Evolutionary conservation across 352 stramenopile genomes (phyloP).

Genomic region (Pythium brachiatum): DNA sequence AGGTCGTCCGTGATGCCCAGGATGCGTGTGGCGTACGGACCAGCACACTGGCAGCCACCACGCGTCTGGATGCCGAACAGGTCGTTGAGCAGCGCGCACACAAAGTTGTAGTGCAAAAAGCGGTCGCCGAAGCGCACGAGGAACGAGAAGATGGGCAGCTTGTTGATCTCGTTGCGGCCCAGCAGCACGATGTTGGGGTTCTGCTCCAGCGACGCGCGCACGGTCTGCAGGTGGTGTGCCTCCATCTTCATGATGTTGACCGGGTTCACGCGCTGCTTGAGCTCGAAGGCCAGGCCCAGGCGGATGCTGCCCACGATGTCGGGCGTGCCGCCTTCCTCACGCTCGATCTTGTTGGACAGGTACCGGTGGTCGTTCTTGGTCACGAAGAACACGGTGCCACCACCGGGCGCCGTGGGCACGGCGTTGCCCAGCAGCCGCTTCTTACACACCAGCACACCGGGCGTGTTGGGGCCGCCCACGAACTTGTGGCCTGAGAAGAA

Average conservation of each 20-base stretch:
- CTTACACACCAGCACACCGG: conserved; percentile 93
- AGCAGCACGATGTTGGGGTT: conserved; percentile 80
- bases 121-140: conserved; percentile 73
- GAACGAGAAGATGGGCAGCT: conserved; percentile 92
- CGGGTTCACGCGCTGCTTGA: conserved; percentile 63
- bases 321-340: conserved; percentile 95
- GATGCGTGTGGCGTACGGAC: conserved; percentile 90
- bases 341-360: conserved; percentile 88
- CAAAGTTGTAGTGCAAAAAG: conserved; percentile 97
- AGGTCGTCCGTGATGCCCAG: conserved; percentile 79
- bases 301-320: conserved; percentile 91
- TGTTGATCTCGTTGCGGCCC: conserved; percentile 38
- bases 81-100: conserved; percentile 95
- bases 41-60: conserved; percentile 49
- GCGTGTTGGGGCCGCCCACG: conserved; percentile 87
- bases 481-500: conserved; percentile 96
- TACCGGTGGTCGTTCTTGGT: conserved; percentile 48
- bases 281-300: conserved; percentile 83
- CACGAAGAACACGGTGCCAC: conserved; percentile 45
- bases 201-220: conserved; percentile 29
- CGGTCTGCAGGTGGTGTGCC: conserved; percentile 22
- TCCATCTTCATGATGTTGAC: conserved; percentile 41
- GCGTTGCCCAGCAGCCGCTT: conserved; percentile 65
- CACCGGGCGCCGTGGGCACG: conserved; percentile 40
- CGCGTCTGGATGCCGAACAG: conserved; percentile 95